Evolutionary conservation across 2,329 filamentous ascomycete genomes (phyloP).

Genomic region (Coniochaeta ligniaria): DNA sequence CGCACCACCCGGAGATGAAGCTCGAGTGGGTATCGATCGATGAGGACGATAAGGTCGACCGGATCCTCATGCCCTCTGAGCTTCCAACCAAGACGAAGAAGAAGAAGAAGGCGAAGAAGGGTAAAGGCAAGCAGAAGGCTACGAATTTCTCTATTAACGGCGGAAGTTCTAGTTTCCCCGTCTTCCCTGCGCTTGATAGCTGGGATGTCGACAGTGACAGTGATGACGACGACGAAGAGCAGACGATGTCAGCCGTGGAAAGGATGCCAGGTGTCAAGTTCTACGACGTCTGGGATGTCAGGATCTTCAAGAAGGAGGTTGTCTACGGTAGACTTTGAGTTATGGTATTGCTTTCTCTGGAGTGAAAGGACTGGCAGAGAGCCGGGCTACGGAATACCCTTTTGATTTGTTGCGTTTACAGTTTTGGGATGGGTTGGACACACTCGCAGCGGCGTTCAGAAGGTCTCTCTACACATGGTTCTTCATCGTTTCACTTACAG

Average conservation of each 20-base stretch:
- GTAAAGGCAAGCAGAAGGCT: conserved; percentile 8
- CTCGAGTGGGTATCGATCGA: conserved; percentile 53
- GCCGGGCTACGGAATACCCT: neutral
- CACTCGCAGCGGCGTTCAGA: neutral
- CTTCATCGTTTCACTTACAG: neutral
- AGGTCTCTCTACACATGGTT: neutral
- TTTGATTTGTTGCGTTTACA: neutral
- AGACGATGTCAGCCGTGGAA: conserved; percentile 24
- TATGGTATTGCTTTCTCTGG: neutral
- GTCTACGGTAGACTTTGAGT: conserved; percentile 32
- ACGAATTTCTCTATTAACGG: conserved; percentile 3
- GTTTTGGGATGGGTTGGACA: neutral
- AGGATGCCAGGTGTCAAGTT: conserved; percentile 31
- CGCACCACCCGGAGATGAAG: conserved; percentile 46
- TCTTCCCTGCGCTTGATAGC: conserved; percentile 14
- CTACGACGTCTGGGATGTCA: conserved; percentile 38
- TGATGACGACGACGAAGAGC: conserved; percentile 23
- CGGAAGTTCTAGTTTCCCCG: conserved; percentile 15
- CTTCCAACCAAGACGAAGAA: conserved; percentile 16
- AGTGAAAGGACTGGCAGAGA: neutral
- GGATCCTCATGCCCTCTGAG: conserved; percentile 35
- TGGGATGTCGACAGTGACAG: conserved; percentile 18
- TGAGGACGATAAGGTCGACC: conserved; percentile 38
- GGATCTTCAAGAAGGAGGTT: conserved; percentile 53
- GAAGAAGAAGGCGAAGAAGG: conserved; percentile 4